A percentile compares a stretch with the other conserved stretches of the same genome.
phyloP scores from a whole-genome alignment of 164 flowering plant genomes.

The Warburgia ugandensis region DNA sequence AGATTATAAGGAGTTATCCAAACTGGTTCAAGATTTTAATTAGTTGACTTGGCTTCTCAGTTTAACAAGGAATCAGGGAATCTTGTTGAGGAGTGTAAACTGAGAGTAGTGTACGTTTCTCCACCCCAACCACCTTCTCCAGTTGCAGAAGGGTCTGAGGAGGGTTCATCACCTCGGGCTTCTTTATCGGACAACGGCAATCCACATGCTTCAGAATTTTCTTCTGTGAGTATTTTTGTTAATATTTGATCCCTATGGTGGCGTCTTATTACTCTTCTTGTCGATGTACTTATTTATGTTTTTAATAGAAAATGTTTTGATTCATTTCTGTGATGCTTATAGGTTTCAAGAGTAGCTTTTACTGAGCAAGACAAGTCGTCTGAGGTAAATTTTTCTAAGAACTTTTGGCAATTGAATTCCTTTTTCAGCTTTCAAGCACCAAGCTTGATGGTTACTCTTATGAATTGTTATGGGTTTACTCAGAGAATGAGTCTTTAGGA shows the following conservation, averaged over 20 bases:
- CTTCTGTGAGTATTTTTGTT: constrained; percentile 46
- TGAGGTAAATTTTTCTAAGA: constrained; percentile 49
- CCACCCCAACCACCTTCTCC: constrained; percentile 89
- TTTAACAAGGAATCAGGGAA: constrained; percentile 79
- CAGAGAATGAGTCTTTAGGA: no score
- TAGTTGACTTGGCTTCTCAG: no score
- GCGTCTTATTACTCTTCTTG: not conserved
- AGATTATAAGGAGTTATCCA: no score
- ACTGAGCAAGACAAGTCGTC: constrained; percentile 45
- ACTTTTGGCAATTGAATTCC: no score
- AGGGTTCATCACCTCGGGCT: constrained; percentile 73
- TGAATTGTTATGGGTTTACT: no score
- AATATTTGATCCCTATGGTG: not conserved
- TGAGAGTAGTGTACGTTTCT: constrained; percentile 71
- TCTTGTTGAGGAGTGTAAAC: constrained; percentile 72
- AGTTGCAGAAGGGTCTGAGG: constrained; percentile 76
- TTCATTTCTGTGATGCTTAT: constrained; percentile 10
- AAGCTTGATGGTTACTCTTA: not conserved
- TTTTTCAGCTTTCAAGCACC: not conserved
- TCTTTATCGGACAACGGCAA: constrained; percentile 72
- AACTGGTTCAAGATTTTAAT: no score
- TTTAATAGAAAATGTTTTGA: not conserved
- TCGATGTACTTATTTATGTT: no score
- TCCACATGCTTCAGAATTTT: constrained; percentile 30
- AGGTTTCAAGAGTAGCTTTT: constrained; percentile 43